Conservation (phyloP, 495 filamentous ascomycete species). For the Lepraria neglecta region DNA sequence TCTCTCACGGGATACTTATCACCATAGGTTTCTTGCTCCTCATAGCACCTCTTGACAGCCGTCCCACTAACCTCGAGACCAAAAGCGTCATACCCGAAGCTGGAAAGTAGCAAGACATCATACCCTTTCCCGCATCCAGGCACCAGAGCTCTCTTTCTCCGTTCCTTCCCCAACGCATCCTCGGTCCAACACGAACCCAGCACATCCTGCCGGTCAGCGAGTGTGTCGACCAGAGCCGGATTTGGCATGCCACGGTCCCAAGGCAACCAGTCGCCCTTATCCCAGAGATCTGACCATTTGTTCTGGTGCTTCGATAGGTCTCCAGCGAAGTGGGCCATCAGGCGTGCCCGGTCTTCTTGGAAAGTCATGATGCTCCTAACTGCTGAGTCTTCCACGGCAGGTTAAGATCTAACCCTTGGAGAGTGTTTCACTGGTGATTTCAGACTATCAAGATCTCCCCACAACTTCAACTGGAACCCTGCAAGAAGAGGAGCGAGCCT, state of each 20-base stretch:
- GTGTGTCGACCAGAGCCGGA: slow-evolving; percentile 58
- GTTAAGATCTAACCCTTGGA: neutral
- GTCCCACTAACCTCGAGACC: slow-evolving; percentile 61
- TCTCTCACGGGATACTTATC: slow-evolving; percentile 44
- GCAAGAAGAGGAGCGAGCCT: too few relatives aligned
- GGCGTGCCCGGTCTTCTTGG: slow-evolving; percentile 25
- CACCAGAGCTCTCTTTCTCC: slow-evolving; percentile 50
- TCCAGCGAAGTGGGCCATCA: slow-evolving; percentile 30
- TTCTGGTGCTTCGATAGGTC: slow-evolving; percentile 32
- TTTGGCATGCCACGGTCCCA: slow-evolving; percentile 64
- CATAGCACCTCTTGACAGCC: slow-evolving; percentile 51
- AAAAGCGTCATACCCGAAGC: slow-evolving; percentile 65
- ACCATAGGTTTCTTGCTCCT: slow-evolving; percentile 37
- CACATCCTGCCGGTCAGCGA: slow-evolving; percentile 42
- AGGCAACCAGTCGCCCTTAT: slow-evolving; percentile 53
- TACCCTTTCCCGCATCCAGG: slow-evolving; percentile 73
- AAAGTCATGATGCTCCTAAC: slow-evolving; percentile 6
- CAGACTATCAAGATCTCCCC: too few relatives aligned
- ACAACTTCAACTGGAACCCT: too few relatives aligned
- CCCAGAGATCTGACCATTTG: slow-evolving; percentile 61
- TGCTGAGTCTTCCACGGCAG: neutral
- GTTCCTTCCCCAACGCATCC: slow-evolving; percentile 27
- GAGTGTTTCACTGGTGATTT: neutral
- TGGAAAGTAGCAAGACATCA: slow-evolving; percentile 64
- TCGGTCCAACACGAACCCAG: slow-evolving; percentile 39